Percentiles rank a stretch among this genome's conserved stretches.
phyloP scores from a whole-genome alignment of 2,329 filamentous ascomycete species.

The Pseudogymnoascus destructans region DNA sequence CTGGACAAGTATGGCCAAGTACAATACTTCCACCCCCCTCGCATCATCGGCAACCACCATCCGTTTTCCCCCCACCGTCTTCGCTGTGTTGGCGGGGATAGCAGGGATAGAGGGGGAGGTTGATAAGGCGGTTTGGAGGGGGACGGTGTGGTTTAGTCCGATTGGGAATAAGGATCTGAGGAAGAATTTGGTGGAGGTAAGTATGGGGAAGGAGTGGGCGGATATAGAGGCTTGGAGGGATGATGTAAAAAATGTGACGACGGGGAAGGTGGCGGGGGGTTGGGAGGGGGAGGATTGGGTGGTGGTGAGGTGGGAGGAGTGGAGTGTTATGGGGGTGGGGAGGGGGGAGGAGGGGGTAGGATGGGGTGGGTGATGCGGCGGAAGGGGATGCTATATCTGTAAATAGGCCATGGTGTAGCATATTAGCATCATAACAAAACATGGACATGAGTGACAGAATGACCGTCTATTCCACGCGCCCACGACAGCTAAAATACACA shows the following conservation, averaged over 20 bases:
- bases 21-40: neutral
- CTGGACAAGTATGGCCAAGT: neutral
- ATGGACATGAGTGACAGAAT: neutral
- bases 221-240: constrained; percentile 32
- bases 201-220: constrained; percentile 32
- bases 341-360: neutral
- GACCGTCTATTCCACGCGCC: neutral
- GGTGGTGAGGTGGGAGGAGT: constrained; percentile 22
- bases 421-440: neutral
- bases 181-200: constrained; percentile 17
- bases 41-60: neutral
- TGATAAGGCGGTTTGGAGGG: constrained; percentile 36
- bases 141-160: constrained; percentile 36
- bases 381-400: no score
- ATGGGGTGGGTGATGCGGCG: neutral
- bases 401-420: neutral
- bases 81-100: constrained; percentile 30
- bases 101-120: constrained; percentile 27
- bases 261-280: constrained; percentile 24
- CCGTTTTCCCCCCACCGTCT: neutral
- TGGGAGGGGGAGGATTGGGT: neutral
- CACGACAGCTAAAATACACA: constrained; percentile 1
- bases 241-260: constrained; percentile 18
- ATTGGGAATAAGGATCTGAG: constrained; percentile 20
- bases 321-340: constrained; percentile 17